Percentiles rank a stretch among this genome's conserved stretches.
Evolutionary conservation across 495 filamentous ascomycete species (phyloP).

Genomic region (Aspergillus hancockii): DNA sequence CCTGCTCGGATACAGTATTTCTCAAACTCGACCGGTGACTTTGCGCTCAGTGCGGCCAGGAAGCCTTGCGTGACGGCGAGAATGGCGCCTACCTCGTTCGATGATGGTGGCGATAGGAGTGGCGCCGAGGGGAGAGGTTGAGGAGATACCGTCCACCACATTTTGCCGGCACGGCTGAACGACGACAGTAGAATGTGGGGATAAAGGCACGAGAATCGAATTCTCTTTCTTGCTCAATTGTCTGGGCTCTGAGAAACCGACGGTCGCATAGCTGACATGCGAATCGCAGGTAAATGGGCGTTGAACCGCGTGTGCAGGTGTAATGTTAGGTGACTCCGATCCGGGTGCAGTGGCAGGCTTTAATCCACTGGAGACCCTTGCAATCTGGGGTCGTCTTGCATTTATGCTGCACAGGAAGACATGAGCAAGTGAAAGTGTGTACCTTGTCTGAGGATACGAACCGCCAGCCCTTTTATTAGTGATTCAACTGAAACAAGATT

Average conservation of each 20-base stretch:
- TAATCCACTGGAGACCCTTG: background rate
- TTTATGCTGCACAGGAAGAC: background rate
- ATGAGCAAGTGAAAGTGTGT: background rate
- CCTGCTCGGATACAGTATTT: constrained; percentile 41
- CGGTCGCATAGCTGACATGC: background rate
- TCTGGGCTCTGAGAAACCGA: background rate
- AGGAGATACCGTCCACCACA: constrained; percentile 26
- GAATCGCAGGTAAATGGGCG: background rate
- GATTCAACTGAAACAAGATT: background rate
- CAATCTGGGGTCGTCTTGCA: background rate
- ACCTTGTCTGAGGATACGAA: background rate
- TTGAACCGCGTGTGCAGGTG: background rate
- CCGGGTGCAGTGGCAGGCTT: background rate
- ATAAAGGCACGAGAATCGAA: background rate
- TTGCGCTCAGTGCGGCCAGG: constrained; percentile 33
- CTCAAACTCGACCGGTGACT: constrained; percentile 37
- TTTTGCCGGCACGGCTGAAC: constrained; percentile 3
- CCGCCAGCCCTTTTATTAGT: background rate
- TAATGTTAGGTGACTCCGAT: background rate
- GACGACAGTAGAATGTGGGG: background rate
- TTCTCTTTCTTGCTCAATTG: background rate
- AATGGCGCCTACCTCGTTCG: constrained; percentile 34
- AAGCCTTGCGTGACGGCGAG: constrained; percentile 36
- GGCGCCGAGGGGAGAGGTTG: constrained; percentile 6
- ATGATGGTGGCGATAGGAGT: background rate